phyloP scores from a whole-genome alignment of 495 filamentous ascomycete species.

The Staphylotrichum tortipilum region DNA sequence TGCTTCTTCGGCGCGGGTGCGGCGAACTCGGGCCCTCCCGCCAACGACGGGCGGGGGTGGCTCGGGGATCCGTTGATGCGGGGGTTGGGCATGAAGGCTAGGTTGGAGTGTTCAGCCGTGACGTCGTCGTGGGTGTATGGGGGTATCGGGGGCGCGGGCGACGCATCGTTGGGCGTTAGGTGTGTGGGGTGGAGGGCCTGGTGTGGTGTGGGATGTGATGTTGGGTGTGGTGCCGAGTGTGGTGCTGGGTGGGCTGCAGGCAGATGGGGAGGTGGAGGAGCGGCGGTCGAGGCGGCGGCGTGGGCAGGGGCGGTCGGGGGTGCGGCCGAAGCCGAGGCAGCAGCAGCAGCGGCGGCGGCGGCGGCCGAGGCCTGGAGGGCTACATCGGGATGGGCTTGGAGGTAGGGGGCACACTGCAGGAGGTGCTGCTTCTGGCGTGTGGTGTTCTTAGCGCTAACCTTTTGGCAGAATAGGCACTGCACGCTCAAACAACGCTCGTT shows the following conservation, averaged over 20 bases:
- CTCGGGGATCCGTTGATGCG: conserved; percentile 21
- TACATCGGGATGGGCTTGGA: conserved; percentile 21
- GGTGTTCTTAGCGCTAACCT: conserved; percentile 25
- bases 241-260: background rate
- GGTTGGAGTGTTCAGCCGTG: conserved; percentile 9
- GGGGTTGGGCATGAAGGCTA: conserved; percentile 22
- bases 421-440: conserved; percentile 28
- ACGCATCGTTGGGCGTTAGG: background rate
- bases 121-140: background rate
- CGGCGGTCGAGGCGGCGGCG: background rate
- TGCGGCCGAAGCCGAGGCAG: background rate
- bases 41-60: conserved; percentile 11
- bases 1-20: conserved; percentile 22
- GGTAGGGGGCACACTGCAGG: conserved; percentile 17
- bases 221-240: conserved; percentile 3
- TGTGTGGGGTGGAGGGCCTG: background rate
- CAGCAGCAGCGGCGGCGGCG: background rate
- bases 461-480: conserved; percentile 23
- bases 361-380: conserved; percentile 10
- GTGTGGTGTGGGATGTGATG: background rate
- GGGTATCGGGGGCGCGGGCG: background rate
- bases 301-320: background rate
- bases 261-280: background rate
- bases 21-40: background rate
- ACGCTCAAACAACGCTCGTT: conserved; percentile 20